phyloP scores from a whole-genome alignment of 2,329 filamentous ascomycete genomes.

The Alternaria sp. region DNA sequence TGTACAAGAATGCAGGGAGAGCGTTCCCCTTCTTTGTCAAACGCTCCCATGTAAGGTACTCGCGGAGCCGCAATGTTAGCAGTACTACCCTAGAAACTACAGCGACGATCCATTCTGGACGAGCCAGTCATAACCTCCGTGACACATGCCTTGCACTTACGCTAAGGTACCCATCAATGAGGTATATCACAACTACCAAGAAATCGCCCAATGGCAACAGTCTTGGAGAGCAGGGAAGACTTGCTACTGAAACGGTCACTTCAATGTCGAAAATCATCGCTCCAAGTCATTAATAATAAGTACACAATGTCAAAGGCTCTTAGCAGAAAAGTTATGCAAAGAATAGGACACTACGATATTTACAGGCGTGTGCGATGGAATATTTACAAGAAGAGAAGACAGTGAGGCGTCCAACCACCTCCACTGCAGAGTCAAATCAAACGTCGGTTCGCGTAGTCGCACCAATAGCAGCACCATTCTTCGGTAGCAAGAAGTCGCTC shows the following conservation, averaged over 20 bases:
- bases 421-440: background rate
- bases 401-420: background rate
- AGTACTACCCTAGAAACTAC: background rate
- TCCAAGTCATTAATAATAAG: background rate
- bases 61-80: background rate
- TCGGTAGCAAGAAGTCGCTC: slow-evolving; percentile 55
- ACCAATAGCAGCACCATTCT: slow-evolving; percentile 49
- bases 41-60: background rate
- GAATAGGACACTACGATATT: background rate
- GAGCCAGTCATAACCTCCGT: too few relatives aligned
- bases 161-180: too few relatives aligned
- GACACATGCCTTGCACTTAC: too few relatives aligned
- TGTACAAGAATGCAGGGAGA: background rate
- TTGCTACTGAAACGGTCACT: too few relatives aligned
- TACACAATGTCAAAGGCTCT: background rate
- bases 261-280: background rate
- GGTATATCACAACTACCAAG: too few relatives aligned
- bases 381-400: background rate
- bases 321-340: background rate
- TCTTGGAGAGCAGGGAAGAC: too few relatives aligned
- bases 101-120: background rate
- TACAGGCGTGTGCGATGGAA: background rate
- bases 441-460: slow-evolving; percentile 46
- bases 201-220: too few relatives aligned
- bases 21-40: background rate